Percentiles rank a stretch among this genome's conserved stretches.
These are phyloP conservation scores for Lodderomyces orthopsilosis DNA, from an alignment of 1,139 yeast species.

Conservation along the genomic window DNA sequence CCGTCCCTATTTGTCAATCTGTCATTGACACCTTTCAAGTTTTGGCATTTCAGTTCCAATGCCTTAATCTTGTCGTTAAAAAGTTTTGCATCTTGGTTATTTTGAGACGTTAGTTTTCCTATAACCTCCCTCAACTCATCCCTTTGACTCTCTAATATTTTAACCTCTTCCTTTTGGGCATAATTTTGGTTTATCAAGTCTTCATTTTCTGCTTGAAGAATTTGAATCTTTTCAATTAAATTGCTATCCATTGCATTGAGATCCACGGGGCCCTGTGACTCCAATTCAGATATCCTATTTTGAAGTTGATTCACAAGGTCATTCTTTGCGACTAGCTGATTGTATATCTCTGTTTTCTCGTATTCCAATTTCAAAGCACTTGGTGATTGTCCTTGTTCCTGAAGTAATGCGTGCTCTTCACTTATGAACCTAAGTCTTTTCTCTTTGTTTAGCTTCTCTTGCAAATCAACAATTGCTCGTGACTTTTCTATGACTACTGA, in stretches of 20 bases:
- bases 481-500: constrained; percentile 43
- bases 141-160: constrained; percentile 47
- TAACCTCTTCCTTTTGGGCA: constrained; percentile 16
- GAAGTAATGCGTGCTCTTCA: constrained; percentile 62
- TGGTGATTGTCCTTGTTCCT: constrained; percentile 54
- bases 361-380: constrained; percentile 55
- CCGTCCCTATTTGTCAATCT: constrained; percentile 24
- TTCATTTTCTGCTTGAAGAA: constrained; percentile 12
- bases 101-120: constrained; percentile 34
- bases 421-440: constrained; percentile 63
- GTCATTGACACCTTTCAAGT: constrained; percentile 33
- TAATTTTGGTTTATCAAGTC: constrained; percentile 11
- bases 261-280: constrained; percentile 24
- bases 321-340: constrained; percentile 46
- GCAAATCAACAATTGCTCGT: constrained; percentile 47
- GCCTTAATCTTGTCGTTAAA: constrained; percentile 44
- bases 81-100: constrained; percentile 34
- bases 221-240: constrained; percentile 8
- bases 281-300: constrained; percentile 37
- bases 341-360: constrained; percentile 53
- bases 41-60: constrained; percentile 39
- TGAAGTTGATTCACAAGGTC: constrained; percentile 45
- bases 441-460: constrained; percentile 60
- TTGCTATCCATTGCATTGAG: constrained; percentile 34
- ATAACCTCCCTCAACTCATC: constrained; percentile 60